Percentiles rank a stretch among this genome's conserved stretches.
Evolutionary conservation across 352 stramenopile genomes (phyloP).

Genomic region (Globisporangium echinulatum): DNA sequence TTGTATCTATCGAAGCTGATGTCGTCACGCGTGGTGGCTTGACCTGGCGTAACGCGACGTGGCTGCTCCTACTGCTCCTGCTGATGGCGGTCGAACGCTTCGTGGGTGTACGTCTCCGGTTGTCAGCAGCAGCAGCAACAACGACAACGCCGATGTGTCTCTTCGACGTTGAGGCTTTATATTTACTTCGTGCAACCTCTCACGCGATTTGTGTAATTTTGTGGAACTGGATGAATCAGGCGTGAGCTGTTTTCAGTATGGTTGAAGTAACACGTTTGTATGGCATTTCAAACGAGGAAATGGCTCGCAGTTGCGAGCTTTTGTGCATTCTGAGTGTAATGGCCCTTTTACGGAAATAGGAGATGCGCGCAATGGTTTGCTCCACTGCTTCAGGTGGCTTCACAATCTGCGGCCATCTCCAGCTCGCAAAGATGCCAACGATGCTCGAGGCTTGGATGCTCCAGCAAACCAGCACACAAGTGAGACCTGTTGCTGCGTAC

Average conservation of each 20-base stretch:
- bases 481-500: too few species aligned
- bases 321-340: too few species aligned
- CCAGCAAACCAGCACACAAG: too few species aligned
- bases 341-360: too few species aligned
- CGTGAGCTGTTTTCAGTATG: background rate
- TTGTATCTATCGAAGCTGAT: background rate
- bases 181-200: background rate
- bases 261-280: background rate
- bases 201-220: too few species aligned
- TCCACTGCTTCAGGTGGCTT: background rate
- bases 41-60: background rate
- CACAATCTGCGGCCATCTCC: background rate
- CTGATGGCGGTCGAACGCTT: background rate
- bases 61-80: background rate
- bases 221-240: too few species aligned
- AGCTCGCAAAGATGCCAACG: too few species aligned
- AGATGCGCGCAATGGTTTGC: background rate
- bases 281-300: background rate
- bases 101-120: background rate
- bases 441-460: too few species aligned
- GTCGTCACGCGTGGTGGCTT: background rate
- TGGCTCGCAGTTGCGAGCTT: too few species aligned
- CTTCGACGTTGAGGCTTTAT: background rate
- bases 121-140: background rate
- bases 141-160: background rate